Evolutionary conservation across 2,329 filamentous ascomycete species (phyloP), one percentile per base, ranked within the genome.

Genomic region (Didymella sp.): DNA sequence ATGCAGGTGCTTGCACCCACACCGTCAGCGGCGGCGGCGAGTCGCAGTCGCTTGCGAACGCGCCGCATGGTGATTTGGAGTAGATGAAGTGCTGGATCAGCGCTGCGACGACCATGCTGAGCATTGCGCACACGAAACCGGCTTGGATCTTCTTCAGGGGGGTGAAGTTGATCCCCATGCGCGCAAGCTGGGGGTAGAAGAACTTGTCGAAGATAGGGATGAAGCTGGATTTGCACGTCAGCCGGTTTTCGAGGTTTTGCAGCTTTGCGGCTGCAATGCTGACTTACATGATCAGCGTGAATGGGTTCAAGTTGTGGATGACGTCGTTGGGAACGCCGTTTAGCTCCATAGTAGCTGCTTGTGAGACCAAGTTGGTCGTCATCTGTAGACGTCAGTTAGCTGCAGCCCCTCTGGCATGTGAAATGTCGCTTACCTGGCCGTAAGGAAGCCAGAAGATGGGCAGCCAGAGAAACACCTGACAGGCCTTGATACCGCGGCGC

Each of bases 251-350:
- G 7, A 11, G 25, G 25, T 4, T 17, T 1, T 19, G 6, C 9
- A 41, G n/a, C 8, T 6, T 11, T 21, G 2, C n/a, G 9, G 6
- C 7, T 27, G 4, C 9, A 21, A 4, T 2, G 12, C 19, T 2
- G 6, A 51, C 54, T 52, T 24, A 85, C 70, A 92, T 85, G 65
- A 93, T 84, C 58, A 92, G 84, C 15, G 88, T 85, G 63, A 93
- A 85, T 4, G 90, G 88, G 72, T 92, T 88, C 38, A 93, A 79
- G 76, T 92, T 92, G 74, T 87, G 84, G 66, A 92, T 84, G 50
- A 92, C 79, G 69, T 93, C 90, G 79, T 92, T 93, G 64, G 90
- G 90, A 1, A 91, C 83, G 17, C 89, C 89, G 35, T 79, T 73
- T 2, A 82, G 74, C 6, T 74, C 56, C 81, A 83, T 82, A 8